phyloP scores from a whole-genome alignment of 331 rosid genomes.

The Malus hybrid region DNA sequence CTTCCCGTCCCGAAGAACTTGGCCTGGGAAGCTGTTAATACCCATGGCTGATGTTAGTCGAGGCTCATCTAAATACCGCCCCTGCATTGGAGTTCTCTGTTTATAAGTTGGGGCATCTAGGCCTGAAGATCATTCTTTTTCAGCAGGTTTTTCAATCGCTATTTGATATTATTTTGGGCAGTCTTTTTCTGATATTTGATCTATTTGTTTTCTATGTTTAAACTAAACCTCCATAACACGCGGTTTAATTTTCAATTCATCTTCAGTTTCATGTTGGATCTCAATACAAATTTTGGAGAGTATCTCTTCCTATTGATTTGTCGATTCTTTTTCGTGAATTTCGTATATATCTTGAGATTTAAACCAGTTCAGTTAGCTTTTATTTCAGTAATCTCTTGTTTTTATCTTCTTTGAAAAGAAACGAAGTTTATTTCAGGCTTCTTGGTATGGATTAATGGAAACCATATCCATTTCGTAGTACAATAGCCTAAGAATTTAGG shows the following conservation, averaged over 20 bases:
- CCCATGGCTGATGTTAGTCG: slow-evolving; percentile 30
- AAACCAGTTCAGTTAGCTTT: not conserved
- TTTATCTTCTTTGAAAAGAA: no score
- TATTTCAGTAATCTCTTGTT: not conserved
- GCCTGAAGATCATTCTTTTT: not conserved
- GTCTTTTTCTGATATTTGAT: not conserved
- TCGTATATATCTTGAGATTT: not conserved
- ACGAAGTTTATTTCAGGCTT: no score
- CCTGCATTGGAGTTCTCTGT: not conserved
- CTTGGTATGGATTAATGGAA: no score
- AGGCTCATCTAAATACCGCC: not conserved
- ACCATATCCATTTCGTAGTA: no score
- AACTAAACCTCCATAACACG: not conserved
- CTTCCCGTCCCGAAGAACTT: slow-evolving; percentile 36
- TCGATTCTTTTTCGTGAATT: not conserved
- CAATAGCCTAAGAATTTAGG: no score
- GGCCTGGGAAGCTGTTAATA: slow-evolving; percentile 49
- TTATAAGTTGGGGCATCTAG: slow-evolving; percentile 5
- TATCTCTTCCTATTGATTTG: not conserved
- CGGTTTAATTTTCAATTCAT: not conserved
- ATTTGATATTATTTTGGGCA: slow-evolving; percentile 6
- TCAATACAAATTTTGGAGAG: not conserved
- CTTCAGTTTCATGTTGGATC: not conserved
- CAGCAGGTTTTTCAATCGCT: not conserved
- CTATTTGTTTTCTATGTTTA: not conserved